phyloP scores from a whole-genome alignment of 805 yeast genomes.

The Naumovozyma dairenensis region DNA sequence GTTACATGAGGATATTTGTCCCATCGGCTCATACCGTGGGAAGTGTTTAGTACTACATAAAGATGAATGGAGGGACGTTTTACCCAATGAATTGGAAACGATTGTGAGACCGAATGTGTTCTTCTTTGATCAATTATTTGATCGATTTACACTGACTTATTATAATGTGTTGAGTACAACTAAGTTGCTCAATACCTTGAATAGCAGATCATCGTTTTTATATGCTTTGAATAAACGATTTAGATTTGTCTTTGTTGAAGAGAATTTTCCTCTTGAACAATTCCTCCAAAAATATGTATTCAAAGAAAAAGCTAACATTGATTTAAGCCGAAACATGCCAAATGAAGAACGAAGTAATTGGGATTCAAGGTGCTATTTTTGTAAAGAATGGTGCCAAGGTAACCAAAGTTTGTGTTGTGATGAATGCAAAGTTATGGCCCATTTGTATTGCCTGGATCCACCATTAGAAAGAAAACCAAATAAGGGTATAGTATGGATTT shows the following conservation, averaged over 20 bases:
- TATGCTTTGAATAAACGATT: constrained; percentile 57
- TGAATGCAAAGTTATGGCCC: constrained; percentile 62
- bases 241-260: constrained; percentile 67
- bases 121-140: constrained; percentile 79
- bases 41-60: constrained; percentile 58
- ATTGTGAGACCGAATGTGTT: constrained; percentile 55
- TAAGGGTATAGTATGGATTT: constrained; percentile 84
- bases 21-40: constrained; percentile 67
- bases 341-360: constrained; percentile 10
- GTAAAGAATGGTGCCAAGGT: constrained; percentile 78
- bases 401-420: constrained; percentile 71
- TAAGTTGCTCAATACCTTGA: constrained; percentile 46
- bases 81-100: constrained; percentile 37
- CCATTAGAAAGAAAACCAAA: constrained; percentile 73
- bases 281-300: constrained; percentile 19
- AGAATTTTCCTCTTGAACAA: constrained; percentile 23
- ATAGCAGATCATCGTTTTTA: constrained; percentile 37
- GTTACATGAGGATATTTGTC: constrained; percentile 78
- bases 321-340: too few relatives aligned
- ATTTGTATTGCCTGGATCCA: constrained; percentile 78
- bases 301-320: background rate
- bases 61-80: constrained; percentile 46
- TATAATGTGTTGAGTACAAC: constrained; percentile 68
- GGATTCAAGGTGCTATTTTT: constrained; percentile 47
- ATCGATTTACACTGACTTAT: constrained; percentile 72